Base-by-base conservation (phyloP, 345 rosid genomes). In the Lepidium didymum region DNA sequence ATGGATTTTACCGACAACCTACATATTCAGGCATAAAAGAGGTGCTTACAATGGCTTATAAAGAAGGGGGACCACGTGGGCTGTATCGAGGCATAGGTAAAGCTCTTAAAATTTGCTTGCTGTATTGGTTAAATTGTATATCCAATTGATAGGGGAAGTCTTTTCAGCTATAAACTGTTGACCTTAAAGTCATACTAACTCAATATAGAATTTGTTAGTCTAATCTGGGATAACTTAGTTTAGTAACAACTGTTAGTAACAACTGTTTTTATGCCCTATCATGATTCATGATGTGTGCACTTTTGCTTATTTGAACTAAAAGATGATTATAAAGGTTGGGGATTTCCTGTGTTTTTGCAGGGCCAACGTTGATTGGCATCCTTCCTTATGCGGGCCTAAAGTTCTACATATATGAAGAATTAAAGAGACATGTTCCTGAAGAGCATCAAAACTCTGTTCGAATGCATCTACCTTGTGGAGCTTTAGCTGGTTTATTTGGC, bases 351-450 rank as follows among this genome's bases (percentile, higher is more conserved):
- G 37, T 46, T 57, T 40, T 56, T 8, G 49, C 85, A 93, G 99
- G 99, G 74, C 97, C 99, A 52, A 91, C 99, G 10, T 83, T 94
- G 65, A 78, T 74, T 4, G 99, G 96, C 14, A 91, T 94, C 53
- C 97, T 94, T 43, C 99, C 99, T 11, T 94, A 91, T 61, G 97
- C 97, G 45, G 97, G 96, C 41, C 81, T 94, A 54, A 94, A 94
- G 81, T 94, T 94, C 85, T 94, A 88, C 52, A 72, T 94, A 55
- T 94, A 94, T 10, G 99, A 89, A 80, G 95, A 84, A 72, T 80
- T 94, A 56, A 94, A 91, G 77, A 83, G 84, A n/a, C 92, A 70
- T 74, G 97, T 94, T 62, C 97, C 97, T 52, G 96, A 91, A 78
- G 95, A 94, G 77, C 86, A 87, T 53, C 99, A 86, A 74, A 87